Base-by-base conservation (phyloP, 208 protist genomes). In the Naegleria lovaniensis region DNA sequence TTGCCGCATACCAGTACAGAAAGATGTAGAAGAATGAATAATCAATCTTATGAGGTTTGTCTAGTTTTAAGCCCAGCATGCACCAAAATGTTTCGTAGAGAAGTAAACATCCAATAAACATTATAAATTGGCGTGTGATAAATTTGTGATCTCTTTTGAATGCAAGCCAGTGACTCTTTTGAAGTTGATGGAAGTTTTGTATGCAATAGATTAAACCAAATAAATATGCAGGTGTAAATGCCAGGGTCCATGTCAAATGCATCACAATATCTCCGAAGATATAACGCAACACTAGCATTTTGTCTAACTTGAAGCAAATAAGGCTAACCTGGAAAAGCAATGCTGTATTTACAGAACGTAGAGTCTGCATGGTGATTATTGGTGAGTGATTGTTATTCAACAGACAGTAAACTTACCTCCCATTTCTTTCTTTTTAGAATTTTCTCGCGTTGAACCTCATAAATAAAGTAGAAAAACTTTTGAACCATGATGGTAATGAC, bases 381-480 rank as follows among this genome's bases (percentile, higher is more conserved):
- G 43, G 43, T 7, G 43, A 48, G 43, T 48, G 43, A 48, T 48
- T 48, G 7, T 48, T 48, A 1, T 9, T 9, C 43, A 48, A 48
- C 43, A 48, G 7, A 9, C 1, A 48, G 43, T 9, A 48, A 48
- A 48, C 43, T 48, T 48, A 48, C 43, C 43, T 79, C 67, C 67
- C 67, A 79, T 33, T 79, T 79, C 25, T 79, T 79, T 33, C 67
- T 79, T 36, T 36, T 79, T 33, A 79, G n/a, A 36, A 79, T 36
- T 79, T 79, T 79, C 29, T 79, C 67, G 25, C 67, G 19, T 79
- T 79, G 67, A 36, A 79, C 67, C n/a, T 79, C 67, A 79, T 79
- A 79, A 13, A 79, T 13, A 79, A 79, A 79, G 29, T 79, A 79
- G n/a, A 79, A 79, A 0, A 79, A 79, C 9, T 79, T 79, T 79